Conservation (phyloP, 2,329 filamentous ascomycete species). For the Sphaerulina musiva region DNA sequence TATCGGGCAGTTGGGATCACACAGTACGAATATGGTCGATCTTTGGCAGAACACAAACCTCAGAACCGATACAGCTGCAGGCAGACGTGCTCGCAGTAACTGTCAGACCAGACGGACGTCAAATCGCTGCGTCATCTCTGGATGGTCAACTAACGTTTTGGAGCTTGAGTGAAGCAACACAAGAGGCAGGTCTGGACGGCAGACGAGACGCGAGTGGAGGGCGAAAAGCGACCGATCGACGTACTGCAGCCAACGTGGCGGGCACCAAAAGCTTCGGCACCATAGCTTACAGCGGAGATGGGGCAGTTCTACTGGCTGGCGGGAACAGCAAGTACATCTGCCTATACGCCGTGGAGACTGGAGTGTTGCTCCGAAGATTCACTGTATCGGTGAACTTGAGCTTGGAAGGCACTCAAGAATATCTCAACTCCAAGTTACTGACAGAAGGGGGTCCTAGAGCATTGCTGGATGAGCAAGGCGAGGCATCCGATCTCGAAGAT, state of each 20-base stretch:
- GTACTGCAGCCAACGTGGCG: constrained; percentile 82
- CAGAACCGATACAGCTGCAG: constrained; percentile 85
- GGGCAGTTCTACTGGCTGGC: constrained; percentile 78
- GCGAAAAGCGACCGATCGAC: constrained; percentile 76
- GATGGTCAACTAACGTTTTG: constrained; percentile 95
- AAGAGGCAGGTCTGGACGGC: constrained; percentile 79
- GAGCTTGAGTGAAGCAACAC: constrained; percentile 80
- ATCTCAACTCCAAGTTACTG: constrained; percentile 83
- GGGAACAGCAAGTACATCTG: constrained; percentile 99
- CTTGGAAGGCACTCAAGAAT: constrained; percentile 91
- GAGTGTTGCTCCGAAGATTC: constrained; percentile 87
- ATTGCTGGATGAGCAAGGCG: constrained; percentile 80
- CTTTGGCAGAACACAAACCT: constrained; percentile 88
- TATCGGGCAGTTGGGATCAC: constrained; percentile 94
- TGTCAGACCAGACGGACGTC: constrained; percentile 81
- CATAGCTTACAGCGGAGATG: constrained; percentile 86
- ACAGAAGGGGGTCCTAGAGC: constrained; percentile 82
- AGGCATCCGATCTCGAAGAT: constrained; percentile 82
- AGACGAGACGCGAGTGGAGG: constrained; percentile 89
- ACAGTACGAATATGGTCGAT: constrained; percentile 96
- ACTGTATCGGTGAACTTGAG: constrained; percentile 95
- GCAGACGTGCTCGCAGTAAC: constrained; percentile 83
- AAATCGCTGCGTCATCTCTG: constrained; percentile 84
- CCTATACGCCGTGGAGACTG: constrained; percentile 87
- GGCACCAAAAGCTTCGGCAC: constrained; percentile 86